phyloP scores from a whole-genome alignment of 768 basidiomycete species.

The Boletellus sp. region DNA sequence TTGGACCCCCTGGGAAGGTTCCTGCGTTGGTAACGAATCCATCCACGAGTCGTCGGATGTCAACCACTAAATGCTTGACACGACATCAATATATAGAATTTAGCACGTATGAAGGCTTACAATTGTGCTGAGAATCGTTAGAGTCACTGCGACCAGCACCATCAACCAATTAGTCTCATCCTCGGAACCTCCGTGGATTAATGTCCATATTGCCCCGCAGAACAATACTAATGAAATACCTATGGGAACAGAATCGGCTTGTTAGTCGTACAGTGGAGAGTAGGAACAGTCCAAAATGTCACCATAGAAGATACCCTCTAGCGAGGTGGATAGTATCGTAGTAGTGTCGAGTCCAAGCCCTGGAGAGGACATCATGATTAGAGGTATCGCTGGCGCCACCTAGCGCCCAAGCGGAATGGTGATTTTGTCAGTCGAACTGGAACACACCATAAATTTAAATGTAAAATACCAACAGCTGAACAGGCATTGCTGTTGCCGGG shows the following conservation, averaged over 20 bases:
- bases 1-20: constrained; percentile 23
- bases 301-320: constrained; percentile 25
- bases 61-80: constrained; percentile 22
- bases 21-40: constrained; percentile 24
- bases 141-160: constrained; percentile 18
- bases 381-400: background rate
- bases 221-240: constrained; percentile 22
- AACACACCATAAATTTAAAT: background rate
- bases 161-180: constrained; percentile 20
- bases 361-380: constrained; percentile 2
- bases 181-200: constrained; percentile 13
- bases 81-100: background rate
- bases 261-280: background rate
- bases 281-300: background rate
- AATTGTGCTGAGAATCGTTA: constrained; percentile 21
- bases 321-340: constrained; percentile 14
- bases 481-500: no score
- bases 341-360: constrained; percentile 9
- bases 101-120: background rate
- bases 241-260: background rate
- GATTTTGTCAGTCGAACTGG: background rate
- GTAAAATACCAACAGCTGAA: no score
- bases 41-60: constrained; percentile 22
- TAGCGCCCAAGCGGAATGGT: background rate
- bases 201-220: constrained; percentile 24